phyloP scores from a whole-genome alignment of 1,139 yeast species.

The Pichia sp. region DNA sequence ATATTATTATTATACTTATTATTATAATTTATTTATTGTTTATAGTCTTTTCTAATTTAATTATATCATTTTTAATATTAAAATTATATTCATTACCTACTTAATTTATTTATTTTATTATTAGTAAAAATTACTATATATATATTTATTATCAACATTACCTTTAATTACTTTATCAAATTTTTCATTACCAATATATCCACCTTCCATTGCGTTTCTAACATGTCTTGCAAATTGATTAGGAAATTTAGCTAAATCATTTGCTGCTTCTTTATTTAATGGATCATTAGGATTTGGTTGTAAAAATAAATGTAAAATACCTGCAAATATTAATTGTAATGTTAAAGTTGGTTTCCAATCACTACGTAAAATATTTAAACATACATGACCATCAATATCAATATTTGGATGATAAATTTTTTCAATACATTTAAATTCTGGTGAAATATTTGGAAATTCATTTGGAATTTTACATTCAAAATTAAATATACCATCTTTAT shows the following conservation, averaged over 20 bases:
- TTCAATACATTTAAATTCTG: conserved; percentile 66
- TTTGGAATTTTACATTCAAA: conserved; percentile 61
- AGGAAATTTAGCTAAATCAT: conserved; percentile 55
- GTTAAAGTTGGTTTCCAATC: conserved; percentile 96
- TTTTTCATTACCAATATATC: conserved; percentile 47
- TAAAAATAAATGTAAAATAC: conserved; percentile 75
- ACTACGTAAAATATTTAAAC: conserved; percentile 83
- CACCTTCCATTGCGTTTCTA: conserved; percentile 64
- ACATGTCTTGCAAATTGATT: conserved; percentile 56
- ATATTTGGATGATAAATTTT: conserved; percentile 92
- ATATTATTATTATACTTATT: no score
- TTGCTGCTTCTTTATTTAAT: conserved; percentile 84
- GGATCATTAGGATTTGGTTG: conserved; percentile 95
- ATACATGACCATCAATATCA: conserved; percentile 83
- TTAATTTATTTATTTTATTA: no score
- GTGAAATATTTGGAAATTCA: conserved; percentile 90
- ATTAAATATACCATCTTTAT: conserved; percentile 59
- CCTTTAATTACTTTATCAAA: conserved; percentile 53
- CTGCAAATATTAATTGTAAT: conserved; percentile 75
- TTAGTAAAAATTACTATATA: neutral
- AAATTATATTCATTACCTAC: no score
- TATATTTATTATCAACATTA: neutral
- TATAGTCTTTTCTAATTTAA: neutral
- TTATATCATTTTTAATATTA: no score
- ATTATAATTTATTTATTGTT: no score